Evolutionary conservation across 225 moss, liverwort and hornwort genomes (phyloP).

Genomic region (Polytrichum formosum): DNA sequence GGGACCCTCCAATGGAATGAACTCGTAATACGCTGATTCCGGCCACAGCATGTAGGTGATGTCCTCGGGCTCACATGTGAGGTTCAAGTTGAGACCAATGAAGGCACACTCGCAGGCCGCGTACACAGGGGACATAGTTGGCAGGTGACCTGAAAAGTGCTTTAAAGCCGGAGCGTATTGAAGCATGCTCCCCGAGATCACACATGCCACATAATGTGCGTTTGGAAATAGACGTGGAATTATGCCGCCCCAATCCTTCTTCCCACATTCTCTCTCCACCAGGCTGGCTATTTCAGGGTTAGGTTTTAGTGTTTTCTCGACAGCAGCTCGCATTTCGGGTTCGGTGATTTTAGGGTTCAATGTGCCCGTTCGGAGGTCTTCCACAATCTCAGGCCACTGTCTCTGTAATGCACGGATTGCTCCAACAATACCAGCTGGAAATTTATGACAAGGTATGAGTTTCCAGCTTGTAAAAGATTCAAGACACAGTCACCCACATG

Average conservation of each 20-base stretch:
- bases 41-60: slow-evolving; percentile 68
- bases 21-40: slow-evolving; percentile 63
- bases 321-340: slow-evolving; percentile 21
- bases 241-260: slow-evolving; percentile 61
- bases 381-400: slow-evolving; percentile 53
- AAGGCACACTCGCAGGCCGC: slow-evolving; percentile 51
- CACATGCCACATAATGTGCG: slow-evolving; percentile 33
- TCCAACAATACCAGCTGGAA: slow-evolving; percentile 19
- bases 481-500: too few relatives aligned
- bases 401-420: slow-evolving; percentile 4
- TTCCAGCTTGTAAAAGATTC: too few relatives aligned
- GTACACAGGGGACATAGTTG: slow-evolving; percentile 45
- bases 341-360: slow-evolving; percentile 30
- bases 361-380: slow-evolving; percentile 67
- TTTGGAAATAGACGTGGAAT: slow-evolving; percentile 76
- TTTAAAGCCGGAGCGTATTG: slow-evolving; percentile 57
- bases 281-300: slow-evolving; percentile 34
- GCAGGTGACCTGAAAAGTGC: slow-evolving; percentile 47
- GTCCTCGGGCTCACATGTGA: slow-evolving; percentile 47
- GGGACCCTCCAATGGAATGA: slow-evolving; percentile 43
- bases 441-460: neutral
- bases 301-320: slow-evolving; percentile 24
- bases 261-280: slow-evolving; percentile 40
- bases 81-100: slow-evolving; percentile 57
- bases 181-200: slow-evolving; percentile 69